Conservation (phyloP, 75 land plant species). For the Pseudotsuga menziesii region DNA sequence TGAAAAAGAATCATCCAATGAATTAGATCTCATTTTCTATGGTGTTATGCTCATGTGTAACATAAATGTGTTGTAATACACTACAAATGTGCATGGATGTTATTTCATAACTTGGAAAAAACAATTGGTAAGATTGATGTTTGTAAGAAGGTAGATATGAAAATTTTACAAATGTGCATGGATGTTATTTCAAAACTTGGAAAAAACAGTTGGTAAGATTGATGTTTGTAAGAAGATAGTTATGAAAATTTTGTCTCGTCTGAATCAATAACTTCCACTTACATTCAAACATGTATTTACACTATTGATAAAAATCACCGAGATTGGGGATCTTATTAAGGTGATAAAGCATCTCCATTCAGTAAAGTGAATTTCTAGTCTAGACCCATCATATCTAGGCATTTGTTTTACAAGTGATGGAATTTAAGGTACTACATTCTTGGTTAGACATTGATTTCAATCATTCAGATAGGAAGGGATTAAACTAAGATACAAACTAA, state of each 20-base stretch:
- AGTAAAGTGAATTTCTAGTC: conserved; percentile 67
- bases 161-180: not conserved
- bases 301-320: not conserved
- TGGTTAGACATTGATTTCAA: not conserved
- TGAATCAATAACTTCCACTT: not conserved
- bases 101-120: no score
- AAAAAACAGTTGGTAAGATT: no score
- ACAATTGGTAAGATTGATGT: no score
- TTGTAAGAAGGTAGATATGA: not conserved
- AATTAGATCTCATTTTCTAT: no score
- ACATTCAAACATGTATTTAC: not conserved
- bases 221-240: no score
- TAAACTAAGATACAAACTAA: not conserved
- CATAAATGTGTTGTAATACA: no score
- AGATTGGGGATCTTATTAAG: conserved; percentile 11
- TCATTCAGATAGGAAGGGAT: not conserved
- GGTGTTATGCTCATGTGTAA: no score
- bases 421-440: conserved; percentile 39
- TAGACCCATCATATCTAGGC: conserved; percentile 79
- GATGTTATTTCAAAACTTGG: no score
- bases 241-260: not conserved
- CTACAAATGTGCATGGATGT: no score
- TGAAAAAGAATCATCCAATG: no score
- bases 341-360: conserved; percentile 30
- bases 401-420: conserved; percentile 89